Base-by-base conservation (phyloP, 805 yeast species). In the Candida ipomoeae region DNA sequence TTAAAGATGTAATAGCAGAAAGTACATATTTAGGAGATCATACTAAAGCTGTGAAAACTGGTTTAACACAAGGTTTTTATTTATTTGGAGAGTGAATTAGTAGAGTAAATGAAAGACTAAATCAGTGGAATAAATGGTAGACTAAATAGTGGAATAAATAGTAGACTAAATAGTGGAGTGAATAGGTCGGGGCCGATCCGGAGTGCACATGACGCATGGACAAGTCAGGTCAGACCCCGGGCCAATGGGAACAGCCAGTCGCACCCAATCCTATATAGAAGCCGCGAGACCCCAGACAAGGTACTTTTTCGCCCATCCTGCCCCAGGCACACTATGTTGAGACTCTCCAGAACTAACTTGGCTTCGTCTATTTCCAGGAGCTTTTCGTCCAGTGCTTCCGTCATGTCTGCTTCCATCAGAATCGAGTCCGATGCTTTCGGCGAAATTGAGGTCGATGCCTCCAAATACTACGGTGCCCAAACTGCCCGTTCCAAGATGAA, bases 401-500 rank as follows among this genome's bases (percentile, higher is more conserved):
- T 56, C 48, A 55, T 64, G 51, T 49, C 55, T 18, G 57, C 50
- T n/a, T 56, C 63, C 49, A 65, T 71, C 55, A 82, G 99, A 75
- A 81, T 80, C 50, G 99, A 92, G 70, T 79, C 89, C 52, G 99
- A 92, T 73, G 98, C 98, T 47, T 94, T 92, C 65, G 99, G 99
- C 61, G 96, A 89, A 67, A 87, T 94, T 64, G 89, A 90, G 67
- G 99, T 92, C 46, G 90, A 88, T 52, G 74, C 82, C 56, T 80
- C 87, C 62, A 84, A 81, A 69, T 92, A 92, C 79, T 92, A 97
- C 92, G 99, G 99, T 54, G 98, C 98, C 41, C 99, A 94, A 75
- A 94, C 99, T 55, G 91, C 87, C 65, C 83, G 98, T 73, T 91
- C 98, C 18, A 79, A 83, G 60, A 85, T 84, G 72, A 94, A 94